Evolutionary conservation across 306 rosid species (phyloP), one percentile per base, ranked within the genome.

Genomic region (Dicorynia guianensis): DNA sequence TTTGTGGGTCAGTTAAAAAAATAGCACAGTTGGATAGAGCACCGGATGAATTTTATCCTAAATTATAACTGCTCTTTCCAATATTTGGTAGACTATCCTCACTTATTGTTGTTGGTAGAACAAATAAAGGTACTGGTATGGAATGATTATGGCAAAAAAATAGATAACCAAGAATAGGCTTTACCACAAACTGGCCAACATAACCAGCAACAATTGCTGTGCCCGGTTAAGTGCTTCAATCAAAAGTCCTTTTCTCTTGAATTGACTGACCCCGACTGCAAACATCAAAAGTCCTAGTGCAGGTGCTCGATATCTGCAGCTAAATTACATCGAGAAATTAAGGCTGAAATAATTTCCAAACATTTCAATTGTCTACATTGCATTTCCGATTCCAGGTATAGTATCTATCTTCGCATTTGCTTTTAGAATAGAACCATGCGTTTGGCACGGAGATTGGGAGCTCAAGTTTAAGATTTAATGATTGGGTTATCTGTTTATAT

Each of bases 261-360:
- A 85, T 94, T 94, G 72, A 94, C 96, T 94, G 72, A 94, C 96
- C 76, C 98, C 98, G 47, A 94, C 98, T 50, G 98, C 96, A 63
- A 94, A 94, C 98, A 94, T 92, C 87, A 94, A 82, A 87, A 94
- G 87, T 69, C 98, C 98, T 53, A 94, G 89, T 58, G 98, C 96
- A 56, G 98, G 97, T 52, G 98, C 96, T 79, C 88, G 90, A 88
- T 90, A 94, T 87, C 98, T 94, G 88, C 80, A 76, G 72, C 46
- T 48, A 75, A 9, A 69, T 59, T 38, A 59, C 39, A 36, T 18
- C 14, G 13, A 17, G 33, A 72, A 57, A 4, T 13, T 43, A 57
- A 50, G 35, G 30, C 11, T 58, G 71, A 39, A 55, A 65, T 50
- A 17, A 69, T 18, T 49, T 8, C 5, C 20, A 39, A 33, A 42